These are phyloP conservation scores for Tolypocladium endophyticum DNA, from an alignment of 2,329 filamentous ascomycete species.

Conservation along the genomic window DNA sequence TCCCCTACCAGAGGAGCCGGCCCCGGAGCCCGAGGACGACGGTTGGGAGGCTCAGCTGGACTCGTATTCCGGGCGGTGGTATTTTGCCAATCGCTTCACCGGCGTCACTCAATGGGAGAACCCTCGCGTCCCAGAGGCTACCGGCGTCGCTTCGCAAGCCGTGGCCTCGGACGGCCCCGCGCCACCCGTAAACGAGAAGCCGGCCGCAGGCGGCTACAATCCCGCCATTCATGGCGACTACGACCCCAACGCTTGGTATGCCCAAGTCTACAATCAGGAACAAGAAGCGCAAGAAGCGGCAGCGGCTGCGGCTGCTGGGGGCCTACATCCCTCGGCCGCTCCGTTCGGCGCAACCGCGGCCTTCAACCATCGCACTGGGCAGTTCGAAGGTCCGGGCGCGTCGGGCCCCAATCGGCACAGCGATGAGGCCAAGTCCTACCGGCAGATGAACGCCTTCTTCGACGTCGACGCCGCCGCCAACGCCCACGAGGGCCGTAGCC, in stretches of 20 bases:
- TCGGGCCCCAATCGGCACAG: slow-evolving; percentile 67
- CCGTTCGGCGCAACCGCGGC: slow-evolving; percentile 58
- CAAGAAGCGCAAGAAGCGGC: slow-evolving; percentile 19
- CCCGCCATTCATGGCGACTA: slow-evolving; percentile 94
- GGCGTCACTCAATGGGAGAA: slow-evolving; percentile 75
- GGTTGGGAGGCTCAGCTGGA: slow-evolving; percentile 83
- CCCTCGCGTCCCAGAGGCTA: slow-evolving; percentile 54
- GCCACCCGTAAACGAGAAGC: slow-evolving; percentile 23
- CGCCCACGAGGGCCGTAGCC: slow-evolving; percentile 75
- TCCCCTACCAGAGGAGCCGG: slow-evolving; percentile 31
- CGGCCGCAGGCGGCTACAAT: slow-evolving; percentile 70
- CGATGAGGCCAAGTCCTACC: slow-evolving; percentile 75
- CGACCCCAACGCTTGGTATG: slow-evolving; percentile 93
- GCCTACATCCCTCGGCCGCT: slow-evolving; percentile 25
- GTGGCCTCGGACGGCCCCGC: slow-evolving; percentile 18
- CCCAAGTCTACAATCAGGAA: slow-evolving; percentile 41
- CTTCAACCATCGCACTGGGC: slow-evolving; percentile 89
- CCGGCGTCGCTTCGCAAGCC: slow-evolving; percentile 12
- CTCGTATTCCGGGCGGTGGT: slow-evolving; percentile 54
- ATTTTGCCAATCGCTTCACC: slow-evolving; percentile 78
- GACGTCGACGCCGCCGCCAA: slow-evolving; percentile 93
- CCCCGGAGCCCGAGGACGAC: slow-evolving; percentile 49
- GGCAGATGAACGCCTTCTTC: slow-evolving; percentile 92
- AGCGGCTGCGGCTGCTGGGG: slow-evolving; percentile 14
- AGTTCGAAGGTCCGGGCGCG: slow-evolving; percentile 60